Conservation (phyloP, 2,329 filamentous ascomycete genomes). For the Emergomyces orientalis region DNA sequence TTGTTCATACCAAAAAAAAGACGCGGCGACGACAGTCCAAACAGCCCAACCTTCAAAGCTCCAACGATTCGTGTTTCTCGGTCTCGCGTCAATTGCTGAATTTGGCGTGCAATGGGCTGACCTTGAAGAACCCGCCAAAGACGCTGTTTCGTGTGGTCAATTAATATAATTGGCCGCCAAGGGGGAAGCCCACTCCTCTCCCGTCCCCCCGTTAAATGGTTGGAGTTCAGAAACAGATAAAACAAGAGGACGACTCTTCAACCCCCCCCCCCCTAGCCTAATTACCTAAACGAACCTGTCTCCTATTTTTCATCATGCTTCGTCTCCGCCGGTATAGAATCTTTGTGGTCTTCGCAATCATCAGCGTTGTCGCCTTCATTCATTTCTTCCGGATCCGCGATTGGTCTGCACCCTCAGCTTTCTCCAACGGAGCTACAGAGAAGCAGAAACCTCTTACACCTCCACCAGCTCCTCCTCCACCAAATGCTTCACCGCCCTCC, state of each 20-base stretch:
- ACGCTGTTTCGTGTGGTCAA: neutral
- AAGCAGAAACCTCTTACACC: conserved; percentile 4
- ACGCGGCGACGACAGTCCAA: neutral
- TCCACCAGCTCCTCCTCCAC: conserved; percentile 1
- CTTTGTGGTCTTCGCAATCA: conserved; percentile 37
- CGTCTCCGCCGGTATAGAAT: conserved; percentile 42
- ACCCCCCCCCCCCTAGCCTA: neutral
- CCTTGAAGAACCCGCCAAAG: neutral
- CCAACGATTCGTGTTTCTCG: neutral
- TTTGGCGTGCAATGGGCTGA: neutral
- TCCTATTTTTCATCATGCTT: conserved; percentile 32
- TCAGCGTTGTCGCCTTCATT: conserved; percentile 40
- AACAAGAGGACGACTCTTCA: neutral
- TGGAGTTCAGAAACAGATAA: neutral
- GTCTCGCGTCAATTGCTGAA: neutral
- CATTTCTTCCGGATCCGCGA: conserved; percentile 42
- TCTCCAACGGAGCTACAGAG: neutral
- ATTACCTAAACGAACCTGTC: neutral
- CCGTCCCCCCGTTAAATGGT: neutral
- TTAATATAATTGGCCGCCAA: neutral
- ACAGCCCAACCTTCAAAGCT: neutral
- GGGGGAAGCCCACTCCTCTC: neutral
- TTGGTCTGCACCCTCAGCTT: conserved; percentile 20
- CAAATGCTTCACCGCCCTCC: neutral
- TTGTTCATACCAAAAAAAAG: neutral